Evolutionary conservation across 345 rosid species (phyloP), one percentile per base, ranked within the genome.

Genomic region (Dimocarpus longan): DNA sequence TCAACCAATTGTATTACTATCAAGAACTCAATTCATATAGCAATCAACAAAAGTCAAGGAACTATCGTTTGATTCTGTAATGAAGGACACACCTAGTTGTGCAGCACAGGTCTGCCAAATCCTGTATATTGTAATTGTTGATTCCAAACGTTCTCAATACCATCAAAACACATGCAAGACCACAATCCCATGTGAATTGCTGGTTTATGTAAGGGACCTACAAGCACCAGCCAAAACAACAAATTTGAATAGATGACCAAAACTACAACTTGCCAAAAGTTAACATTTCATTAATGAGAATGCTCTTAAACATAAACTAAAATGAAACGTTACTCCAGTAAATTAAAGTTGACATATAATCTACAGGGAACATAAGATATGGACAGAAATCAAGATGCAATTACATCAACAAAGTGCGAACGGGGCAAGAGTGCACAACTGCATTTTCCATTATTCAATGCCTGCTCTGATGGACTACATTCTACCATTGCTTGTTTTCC

Each of bases 141-240:
- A 91, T 79, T 74, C 99, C 99, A 82, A 87, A 78, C 0, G 93
- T 85, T 83, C 89, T 90, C 87, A 96, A 87, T 80, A 84, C 92
- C 99, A 96, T 94, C 60, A 86, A 84, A 76, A 93, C 90, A 82
- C 98, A 96, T 83, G 98, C 99, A 66, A 94, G 91, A 42, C 99
- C 99, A 66, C 99, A 94, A 77, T 94, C 99, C 98, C 99, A 94
- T 28, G 95, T 89, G 79, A 80, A 86, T 78, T 91, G 78, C 89
- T 94, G 98, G 74, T 89, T 93, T 74, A 91, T 78, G 72, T 91
- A 97, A 21, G 97, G 94, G 48, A 95, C 96, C 98, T 96, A 85
- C 71, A 26, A 63, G 21, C 70, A 78, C 48, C 69, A 77, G 68
- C 22, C 66, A 76, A 76, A 78, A 21, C 54, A 62, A 68, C 5